phyloP scores from a whole-genome alignment of 1,284 basidiomycete genomes.

The Earliella scabrosa region DNA sequence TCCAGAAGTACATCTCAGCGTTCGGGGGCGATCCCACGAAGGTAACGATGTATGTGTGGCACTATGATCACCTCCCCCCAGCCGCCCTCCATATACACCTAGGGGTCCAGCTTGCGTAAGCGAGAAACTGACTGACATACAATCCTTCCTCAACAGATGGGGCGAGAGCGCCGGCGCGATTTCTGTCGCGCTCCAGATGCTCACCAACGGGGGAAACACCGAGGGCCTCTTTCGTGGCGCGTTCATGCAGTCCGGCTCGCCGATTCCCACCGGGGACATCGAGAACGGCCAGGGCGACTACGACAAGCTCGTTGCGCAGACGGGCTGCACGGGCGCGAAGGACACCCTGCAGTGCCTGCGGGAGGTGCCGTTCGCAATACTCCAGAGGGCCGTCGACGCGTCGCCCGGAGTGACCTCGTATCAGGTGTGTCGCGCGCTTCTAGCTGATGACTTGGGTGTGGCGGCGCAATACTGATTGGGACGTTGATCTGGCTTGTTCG shows the following conservation, averaged over 20 bases:
- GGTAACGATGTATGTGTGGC: slow-evolving; percentile 53
- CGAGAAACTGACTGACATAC: background rate
- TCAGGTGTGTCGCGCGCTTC: too few species aligned
- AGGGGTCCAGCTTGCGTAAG: background rate
- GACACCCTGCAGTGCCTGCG: slow-evolving; percentile 47
- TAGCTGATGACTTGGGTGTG: too few species aligned
- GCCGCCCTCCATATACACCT: background rate
- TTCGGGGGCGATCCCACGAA: slow-evolving; percentile 68
- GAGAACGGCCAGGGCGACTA: slow-evolving; percentile 36
- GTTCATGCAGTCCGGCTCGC: slow-evolving; percentile 42
- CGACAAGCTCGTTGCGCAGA: slow-evolving; percentile 36
- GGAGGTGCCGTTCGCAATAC: slow-evolving; percentile 32
- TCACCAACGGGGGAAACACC: slow-evolving; percentile 36
- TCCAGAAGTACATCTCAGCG: slow-evolving; percentile 62
- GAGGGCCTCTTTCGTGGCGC: slow-evolving; percentile 40
- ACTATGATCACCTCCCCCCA: too few species aligned
- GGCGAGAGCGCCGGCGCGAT: slow-evolving; percentile 48
- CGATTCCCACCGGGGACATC: slow-evolving; percentile 37
- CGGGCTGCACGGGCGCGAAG: slow-evolving; percentile 34
- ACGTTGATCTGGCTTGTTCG: background rate
- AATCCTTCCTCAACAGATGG: slow-evolving; percentile 32
- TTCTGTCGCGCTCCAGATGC: slow-evolving; percentile 38
- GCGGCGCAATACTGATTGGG: too few species aligned
- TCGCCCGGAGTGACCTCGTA: slow-evolving; percentile 33
- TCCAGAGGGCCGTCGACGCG: slow-evolving; percentile 35